These are phyloP conservation scores for Macrotyloma uniflorum DNA, from an alignment of 306 rosid genomes.

Conservation along the genomic window DNA sequence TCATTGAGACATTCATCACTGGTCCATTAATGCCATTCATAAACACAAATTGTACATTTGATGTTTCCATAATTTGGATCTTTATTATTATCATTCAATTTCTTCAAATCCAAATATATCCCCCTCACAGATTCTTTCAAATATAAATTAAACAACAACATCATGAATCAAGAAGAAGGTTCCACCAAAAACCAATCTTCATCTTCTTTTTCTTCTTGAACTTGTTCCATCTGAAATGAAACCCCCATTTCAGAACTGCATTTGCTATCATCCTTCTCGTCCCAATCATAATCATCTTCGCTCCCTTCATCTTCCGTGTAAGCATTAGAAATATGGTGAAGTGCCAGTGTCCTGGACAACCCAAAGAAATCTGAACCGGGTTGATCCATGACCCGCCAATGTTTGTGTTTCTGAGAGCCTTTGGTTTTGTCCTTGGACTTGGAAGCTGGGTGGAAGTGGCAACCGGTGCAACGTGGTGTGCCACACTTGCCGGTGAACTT, in stretches of 20 bases:
- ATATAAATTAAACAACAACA: neutral
- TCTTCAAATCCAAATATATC: neutral
- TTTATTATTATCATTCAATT: too few relatives aligned
- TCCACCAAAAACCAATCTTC: slow-evolving; percentile 65
- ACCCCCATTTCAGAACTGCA: slow-evolving; percentile 31
- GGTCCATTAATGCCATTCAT: too few relatives aligned
- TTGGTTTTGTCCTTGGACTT: slow-evolving; percentile 68
- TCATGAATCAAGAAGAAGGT: slow-evolving; percentile 28
- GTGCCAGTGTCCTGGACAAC: slow-evolving; percentile 46
- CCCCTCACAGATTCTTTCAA: neutral
- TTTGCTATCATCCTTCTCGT: slow-evolving; percentile 26
- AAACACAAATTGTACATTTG: too few relatives aligned
- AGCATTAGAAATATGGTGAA: slow-evolving; percentile 40
- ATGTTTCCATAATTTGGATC: too few relatives aligned
- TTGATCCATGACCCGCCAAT: slow-evolving; percentile 32
- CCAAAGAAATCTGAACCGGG: slow-evolving; percentile 36
- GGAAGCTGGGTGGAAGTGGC: slow-evolving; percentile 55
- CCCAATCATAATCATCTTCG: slow-evolving; percentile 20
- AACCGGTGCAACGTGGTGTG: slow-evolving; percentile 45
- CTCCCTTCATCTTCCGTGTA: slow-evolving; percentile 12
- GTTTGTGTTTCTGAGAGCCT: slow-evolving; percentile 58
- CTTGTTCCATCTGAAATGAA: slow-evolving; percentile 43
- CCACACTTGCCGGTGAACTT: slow-evolving; percentile 74
- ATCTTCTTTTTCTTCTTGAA: slow-evolving; percentile 40
- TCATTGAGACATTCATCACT: too few relatives aligned